Conservation (phyloP, 345 rosid genomes). For the Adansonia digitata region DNA sequence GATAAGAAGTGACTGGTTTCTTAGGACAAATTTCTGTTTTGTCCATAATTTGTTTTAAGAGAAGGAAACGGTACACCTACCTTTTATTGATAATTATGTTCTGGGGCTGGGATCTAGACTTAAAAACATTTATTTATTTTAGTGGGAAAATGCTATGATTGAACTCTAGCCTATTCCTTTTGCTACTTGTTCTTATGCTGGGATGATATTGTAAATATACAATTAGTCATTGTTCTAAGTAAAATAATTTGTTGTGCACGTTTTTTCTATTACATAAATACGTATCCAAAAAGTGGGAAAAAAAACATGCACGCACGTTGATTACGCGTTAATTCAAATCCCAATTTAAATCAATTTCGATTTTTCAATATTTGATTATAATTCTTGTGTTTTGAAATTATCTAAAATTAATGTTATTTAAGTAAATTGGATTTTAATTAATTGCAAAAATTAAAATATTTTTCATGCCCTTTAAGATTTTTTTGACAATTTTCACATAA, state of each 20-base stretch:
- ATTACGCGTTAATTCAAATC: too few species aligned
- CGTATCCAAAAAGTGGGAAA: too few species aligned
- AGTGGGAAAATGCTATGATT: neutral
- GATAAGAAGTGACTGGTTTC: conserved; percentile 1
- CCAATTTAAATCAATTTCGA: too few species aligned
- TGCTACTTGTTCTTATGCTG: neutral
- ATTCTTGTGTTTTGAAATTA: too few species aligned
- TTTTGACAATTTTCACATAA: too few species aligned
- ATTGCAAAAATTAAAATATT: too few species aligned
- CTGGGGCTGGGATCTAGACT: neutral
- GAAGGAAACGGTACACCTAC: neutral
- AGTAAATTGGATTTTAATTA: too few species aligned
- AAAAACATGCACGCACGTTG: too few species aligned
- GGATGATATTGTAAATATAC: neutral
- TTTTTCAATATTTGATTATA: too few species aligned
- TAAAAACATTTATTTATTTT: neutral
- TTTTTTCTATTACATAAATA: neutral
- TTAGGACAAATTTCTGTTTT: neutral
- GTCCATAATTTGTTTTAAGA: neutral
- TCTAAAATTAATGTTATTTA: too few species aligned
- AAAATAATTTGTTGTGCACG: neutral
- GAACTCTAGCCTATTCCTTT: neutral
- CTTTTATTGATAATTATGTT: neutral
- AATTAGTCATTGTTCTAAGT: neutral
- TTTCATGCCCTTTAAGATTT: too few species aligned